A percentile compares a stretch with the other conserved stretches of the same genome.
Conservation (phyloP, 1,284 basidiomycete genomes). For the Chiua sp. region DNA sequence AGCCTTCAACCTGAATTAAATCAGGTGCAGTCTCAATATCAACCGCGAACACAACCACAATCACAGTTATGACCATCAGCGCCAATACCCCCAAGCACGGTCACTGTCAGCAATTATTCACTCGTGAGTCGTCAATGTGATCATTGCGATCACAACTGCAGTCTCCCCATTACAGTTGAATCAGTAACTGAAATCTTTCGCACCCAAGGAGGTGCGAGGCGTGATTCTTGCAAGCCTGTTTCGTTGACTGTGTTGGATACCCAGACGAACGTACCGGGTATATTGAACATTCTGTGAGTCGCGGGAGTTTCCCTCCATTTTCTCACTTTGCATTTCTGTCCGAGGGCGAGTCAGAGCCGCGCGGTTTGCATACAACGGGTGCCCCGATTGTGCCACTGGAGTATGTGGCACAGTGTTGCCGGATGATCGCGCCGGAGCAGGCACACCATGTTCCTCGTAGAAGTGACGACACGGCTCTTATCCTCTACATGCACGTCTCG, state of each 20-base stretch:
- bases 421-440: constrained; percentile 59
- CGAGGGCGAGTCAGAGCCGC: constrained; percentile 51
- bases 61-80: constrained; percentile 10
- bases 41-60: not conserved
- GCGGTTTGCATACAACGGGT: constrained; percentile 46
- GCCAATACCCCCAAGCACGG: constrained; percentile 8
- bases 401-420: constrained; percentile 62
- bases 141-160: constrained; percentile 51
- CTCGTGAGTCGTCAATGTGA: constrained; percentile 41
- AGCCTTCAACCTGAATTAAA: constrained; percentile 24
- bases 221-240: constrained; percentile 52
- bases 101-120: constrained; percentile 24
- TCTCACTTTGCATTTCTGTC: not conserved
- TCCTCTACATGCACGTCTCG: constrained; percentile 4
- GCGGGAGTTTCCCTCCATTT: not conserved
- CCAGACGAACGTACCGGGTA: constrained; percentile 61
- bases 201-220: constrained; percentile 54
- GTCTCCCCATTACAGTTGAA: constrained; percentile 44
- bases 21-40: not conserved
- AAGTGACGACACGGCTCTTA: constrained; percentile 44
- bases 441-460: constrained; percentile 70
- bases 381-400: constrained; percentile 40
- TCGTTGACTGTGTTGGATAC: constrained; percentile 63
- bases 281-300: constrained; percentile 73
- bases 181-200: constrained; percentile 45